Base-by-base conservation (phyloP, 768 basidiomycete species). In the Boletus reticulatus region DNA sequence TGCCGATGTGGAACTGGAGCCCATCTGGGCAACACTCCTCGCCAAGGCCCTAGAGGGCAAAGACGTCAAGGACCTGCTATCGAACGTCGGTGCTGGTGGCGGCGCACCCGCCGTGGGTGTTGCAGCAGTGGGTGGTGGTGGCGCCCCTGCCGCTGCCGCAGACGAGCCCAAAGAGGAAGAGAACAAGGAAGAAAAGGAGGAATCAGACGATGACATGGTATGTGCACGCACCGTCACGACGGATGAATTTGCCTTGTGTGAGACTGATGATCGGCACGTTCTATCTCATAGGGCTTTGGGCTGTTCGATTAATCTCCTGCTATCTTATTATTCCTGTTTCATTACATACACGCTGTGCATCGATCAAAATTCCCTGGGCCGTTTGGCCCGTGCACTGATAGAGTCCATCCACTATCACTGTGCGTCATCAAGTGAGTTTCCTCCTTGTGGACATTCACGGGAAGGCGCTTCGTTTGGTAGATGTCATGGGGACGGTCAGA, bases 21-120 rank as follows among this genome's bases (percentile, higher is more conserved):
- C 95, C 55, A 98, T 99, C 80, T 98, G 97, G 97, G 94, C 94
- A 55, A 76, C 88, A 14, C 89, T 99, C 67, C 92, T 99, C 70
- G 91, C 96, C 59, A 98, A 97, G 76, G 96, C 97, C 36, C 87
- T 99, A 51, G 94, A 96, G 77, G 96, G 95, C 68, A 97, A 96
- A 83, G 85, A 98, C 78, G 84, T 99, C 68, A 98, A 93, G 78
- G 94, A 95, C 43, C 82, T 98, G 50, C 84, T 99, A 62, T 89
- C 90, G 59, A 96, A 93, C 80, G 94, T 99, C 60, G 95, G 96
- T 60, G 80, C 92, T 53, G 94, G 95, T 58, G 94, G 92, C 59
- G 94, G 86, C 59, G 92, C 86, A 64, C 88, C 92, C 47, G 89
- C 86, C 52, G 84, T 83, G 52, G 80, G 75, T 49, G 81, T 67